Evolutionary conservation across 345 rosid species (phyloP).

Genomic region (Gossypium stocksii): DNA sequence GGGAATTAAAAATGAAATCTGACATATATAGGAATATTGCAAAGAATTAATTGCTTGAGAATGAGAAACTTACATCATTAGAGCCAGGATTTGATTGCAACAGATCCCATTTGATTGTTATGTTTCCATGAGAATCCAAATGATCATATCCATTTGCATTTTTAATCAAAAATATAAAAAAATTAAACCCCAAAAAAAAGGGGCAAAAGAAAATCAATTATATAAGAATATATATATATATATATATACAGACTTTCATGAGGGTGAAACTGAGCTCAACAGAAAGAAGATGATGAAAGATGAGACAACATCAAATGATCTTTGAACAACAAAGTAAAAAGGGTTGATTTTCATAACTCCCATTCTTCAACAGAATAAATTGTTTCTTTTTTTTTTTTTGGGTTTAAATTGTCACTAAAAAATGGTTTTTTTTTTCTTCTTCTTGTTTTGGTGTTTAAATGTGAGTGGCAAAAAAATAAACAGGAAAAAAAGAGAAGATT

Average conservation of each 20-base stretch:
- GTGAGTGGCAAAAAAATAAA: not conserved
- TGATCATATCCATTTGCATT: conserved; percentile 79
- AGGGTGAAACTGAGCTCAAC: conserved; percentile 1
- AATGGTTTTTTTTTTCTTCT: not conserved
- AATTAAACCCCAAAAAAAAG: not conserved
- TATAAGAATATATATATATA: not conserved
- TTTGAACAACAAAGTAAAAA: not conserved
- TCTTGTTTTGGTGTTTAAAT: not conserved
- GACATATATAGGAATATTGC: not conserved
- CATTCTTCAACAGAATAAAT: too few species aligned
- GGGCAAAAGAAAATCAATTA: not conserved
- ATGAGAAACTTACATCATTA: conserved; percentile 38
- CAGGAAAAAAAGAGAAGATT: not conserved
- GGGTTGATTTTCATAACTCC: not conserved
- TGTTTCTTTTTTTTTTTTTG: not conserved
- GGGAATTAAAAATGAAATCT: not conserved
- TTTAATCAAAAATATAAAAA: not conserved
- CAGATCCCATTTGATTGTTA: conserved; percentile 86
- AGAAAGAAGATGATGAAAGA: not conserved
- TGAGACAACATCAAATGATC: not conserved
- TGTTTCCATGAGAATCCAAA: conserved; percentile 66
- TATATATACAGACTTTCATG: not conserved
- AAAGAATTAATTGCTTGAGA: not conserved
- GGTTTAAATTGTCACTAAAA: not conserved
- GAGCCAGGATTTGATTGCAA: conserved; percentile 28